A percentile compares a stretch with the other conserved stretches of the same genome.
Evolutionary conservation across 345 rosid species (phyloP).

Genomic region (Nephelium lappaceum): DNA sequence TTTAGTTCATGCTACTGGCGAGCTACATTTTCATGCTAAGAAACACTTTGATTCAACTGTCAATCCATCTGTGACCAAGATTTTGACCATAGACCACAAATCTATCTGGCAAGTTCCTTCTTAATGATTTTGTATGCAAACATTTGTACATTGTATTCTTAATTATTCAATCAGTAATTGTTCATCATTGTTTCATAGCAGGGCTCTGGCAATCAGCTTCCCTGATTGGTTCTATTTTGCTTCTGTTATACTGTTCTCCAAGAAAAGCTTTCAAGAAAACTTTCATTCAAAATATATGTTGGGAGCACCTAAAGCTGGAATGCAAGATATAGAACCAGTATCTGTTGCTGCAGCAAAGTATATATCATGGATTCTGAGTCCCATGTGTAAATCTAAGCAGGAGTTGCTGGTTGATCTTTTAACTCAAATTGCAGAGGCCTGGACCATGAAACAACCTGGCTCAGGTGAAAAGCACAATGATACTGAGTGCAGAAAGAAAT

Average conservation of each 20-base stretch:
- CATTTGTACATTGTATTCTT: not conserved
- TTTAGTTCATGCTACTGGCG: conserved; percentile 43
- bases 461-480: conserved; percentile 29
- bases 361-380: conserved; percentile 72
- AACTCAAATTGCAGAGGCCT: conserved; percentile 49
- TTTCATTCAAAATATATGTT: conserved; percentile 25
- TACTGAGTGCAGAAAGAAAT: conserved; percentile 38
- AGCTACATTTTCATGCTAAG: conserved; percentile 20
- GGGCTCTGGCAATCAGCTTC: conserved; percentile 81
- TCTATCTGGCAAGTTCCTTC: conserved; percentile 60
- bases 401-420: conserved; percentile 49
- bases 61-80: conserved; percentile 31
- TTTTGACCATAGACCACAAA: conserved; percentile 45
- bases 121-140: conserved; percentile 12
- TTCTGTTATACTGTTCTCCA: conserved; percentile 54
- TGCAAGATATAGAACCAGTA: conserved; percentile 29
- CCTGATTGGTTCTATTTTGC: conserved; percentile 87
- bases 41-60: conserved; percentile 25
- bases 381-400: conserved; percentile 47
- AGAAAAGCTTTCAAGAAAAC: conserved; percentile 28
- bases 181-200: conserved; percentile 34
- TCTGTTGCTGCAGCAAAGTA: conserved; percentile 62
- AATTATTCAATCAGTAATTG: not conserved
- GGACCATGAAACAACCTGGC: conserved; percentile 39
- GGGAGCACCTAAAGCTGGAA: conserved; percentile 19